These are phyloP conservation scores for Candida krabiensis DNA, from an alignment of 805 yeast species.

Conservation along the genomic window DNA sequence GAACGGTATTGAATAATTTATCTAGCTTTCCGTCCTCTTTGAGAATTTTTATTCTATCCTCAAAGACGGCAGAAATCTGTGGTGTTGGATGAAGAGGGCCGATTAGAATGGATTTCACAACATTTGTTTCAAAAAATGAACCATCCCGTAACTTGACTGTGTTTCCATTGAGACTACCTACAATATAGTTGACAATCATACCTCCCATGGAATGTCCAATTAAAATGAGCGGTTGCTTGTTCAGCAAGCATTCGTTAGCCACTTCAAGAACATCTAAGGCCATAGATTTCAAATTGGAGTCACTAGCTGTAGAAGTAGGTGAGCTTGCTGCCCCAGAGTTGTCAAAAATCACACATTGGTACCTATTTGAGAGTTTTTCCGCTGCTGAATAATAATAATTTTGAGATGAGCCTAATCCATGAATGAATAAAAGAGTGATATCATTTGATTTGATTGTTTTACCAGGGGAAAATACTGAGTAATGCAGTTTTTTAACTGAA, in stretches of 20 bases:
- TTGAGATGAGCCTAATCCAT: constrained; percentile 20
- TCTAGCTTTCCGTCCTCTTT: constrained; percentile 1
- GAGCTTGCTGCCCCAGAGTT: constrained; percentile 15
- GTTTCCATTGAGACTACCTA: constrained; percentile 3
- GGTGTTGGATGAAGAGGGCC: constrained; percentile 18
- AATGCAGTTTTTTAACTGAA: constrained; percentile 4
- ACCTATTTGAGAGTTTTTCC: constrained; percentile 2
- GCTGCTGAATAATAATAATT: constrained; percentile 15
- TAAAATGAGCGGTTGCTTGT: constrained; percentile 8
- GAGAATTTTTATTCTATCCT: constrained; percentile 5
- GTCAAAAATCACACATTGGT: constrained; percentile 14
- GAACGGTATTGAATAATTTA: constrained; percentile 11
- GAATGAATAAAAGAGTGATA: constrained; percentile 14
- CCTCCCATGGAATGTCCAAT: constrained; percentile 22
- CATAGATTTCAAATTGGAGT: constrained; percentile 7
- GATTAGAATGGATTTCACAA: constrained; percentile 9
- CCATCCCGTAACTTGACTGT: constrained; percentile 5
- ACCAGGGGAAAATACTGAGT: constrained; percentile 1
- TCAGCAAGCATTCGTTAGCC: constrained; percentile 10
- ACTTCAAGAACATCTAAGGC: constrained; percentile 15
- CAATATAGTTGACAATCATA: constrained; percentile 15
- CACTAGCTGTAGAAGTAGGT: not conserved
- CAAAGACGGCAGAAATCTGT: constrained; percentile 8
- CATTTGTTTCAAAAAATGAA: not conserved
- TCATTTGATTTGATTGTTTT: not conserved